phyloP scores from a whole-genome alignment of 1,139 yeast genomes.

The Debaryomyces nepalensis region DNA sequence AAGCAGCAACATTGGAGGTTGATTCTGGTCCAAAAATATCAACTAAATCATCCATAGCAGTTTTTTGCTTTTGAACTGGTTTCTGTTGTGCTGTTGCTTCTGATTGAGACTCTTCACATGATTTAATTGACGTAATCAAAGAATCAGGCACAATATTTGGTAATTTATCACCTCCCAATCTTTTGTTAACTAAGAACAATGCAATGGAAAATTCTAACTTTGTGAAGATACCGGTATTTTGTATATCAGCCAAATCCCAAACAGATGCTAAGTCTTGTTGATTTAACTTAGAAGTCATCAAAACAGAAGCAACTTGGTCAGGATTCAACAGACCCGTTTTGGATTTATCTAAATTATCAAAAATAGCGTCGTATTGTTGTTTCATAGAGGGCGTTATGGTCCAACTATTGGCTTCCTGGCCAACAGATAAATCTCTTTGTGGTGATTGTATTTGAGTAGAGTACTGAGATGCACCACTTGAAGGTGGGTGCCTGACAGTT shows the following conservation, averaged over 20 bases:
- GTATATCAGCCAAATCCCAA: constrained; percentile 94
- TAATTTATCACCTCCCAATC: constrained; percentile 72
- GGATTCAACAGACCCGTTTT: constrained; percentile 70
- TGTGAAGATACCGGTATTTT: constrained; percentile 82
- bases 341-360: constrained; percentile 73
- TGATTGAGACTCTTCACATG: neutral
- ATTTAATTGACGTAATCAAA: constrained; percentile 42
- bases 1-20: constrained; percentile 19
- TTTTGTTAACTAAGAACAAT: constrained; percentile 87
- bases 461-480: constrained; percentile 15
- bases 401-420: constrained; percentile 57
- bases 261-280: constrained; percentile 86
- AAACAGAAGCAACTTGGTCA: constrained; percentile 83
- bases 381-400: constrained; percentile 67
- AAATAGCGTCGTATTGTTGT: constrained; percentile 78
- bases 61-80: constrained; percentile 36
- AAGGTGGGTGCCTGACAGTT: constrained; percentile 39
- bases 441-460: constrained; percentile 14
- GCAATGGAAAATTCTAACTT: constrained; percentile 90
- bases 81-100: constrained; percentile 21
- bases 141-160: constrained; percentile 71
- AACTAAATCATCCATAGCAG: constrained; percentile 69
- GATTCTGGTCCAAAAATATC: constrained; percentile 54
- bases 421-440: constrained; percentile 19
- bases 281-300: constrained; percentile 83